Evolutionary conservation across 2,329 filamentous ascomycete species (phyloP).

Genomic region (Apiospora rasikravindrae): DNA sequence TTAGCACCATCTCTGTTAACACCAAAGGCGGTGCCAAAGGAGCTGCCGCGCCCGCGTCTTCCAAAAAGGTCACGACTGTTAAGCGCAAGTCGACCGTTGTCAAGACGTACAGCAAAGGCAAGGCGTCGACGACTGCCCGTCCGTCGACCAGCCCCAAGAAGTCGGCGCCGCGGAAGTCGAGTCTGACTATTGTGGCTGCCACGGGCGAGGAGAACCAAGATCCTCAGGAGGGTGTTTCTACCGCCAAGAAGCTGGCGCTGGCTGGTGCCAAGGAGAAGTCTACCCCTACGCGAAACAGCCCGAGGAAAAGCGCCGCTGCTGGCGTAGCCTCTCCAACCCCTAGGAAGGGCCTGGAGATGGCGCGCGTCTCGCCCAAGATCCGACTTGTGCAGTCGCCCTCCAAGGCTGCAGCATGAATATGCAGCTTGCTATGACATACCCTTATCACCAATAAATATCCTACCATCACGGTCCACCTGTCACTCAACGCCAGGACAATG

Average conservation of each 20-base stretch:
- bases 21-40: conserved; percentile 38
- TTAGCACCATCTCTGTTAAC: conserved; percentile 45
- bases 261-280: conserved; percentile 1
- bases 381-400: conserved; percentile 37
- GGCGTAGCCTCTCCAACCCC: conserved; percentile 25
- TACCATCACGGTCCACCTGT: neutral
- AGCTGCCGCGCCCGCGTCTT: conserved; percentile 24
- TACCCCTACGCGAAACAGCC: conserved; percentile 20
- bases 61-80: conserved; percentile 32
- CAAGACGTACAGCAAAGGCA: conserved; percentile 38
- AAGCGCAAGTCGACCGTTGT: conserved; percentile 34
- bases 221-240: conserved; percentile 18
- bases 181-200: conserved; percentile 33
- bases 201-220: conserved; percentile 21
- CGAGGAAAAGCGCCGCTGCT: conserved; percentile 24
- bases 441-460: neutral
- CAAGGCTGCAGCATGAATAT: neutral
- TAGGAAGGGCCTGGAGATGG: conserved; percentile 34
- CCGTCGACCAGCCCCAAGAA: conserved; percentile 27
- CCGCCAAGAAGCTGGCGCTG: conserved; percentile 21
- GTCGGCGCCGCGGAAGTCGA: conserved; percentile 28
- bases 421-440: neutral
- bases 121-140: neutral
- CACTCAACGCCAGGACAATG: conserved; percentile 1
- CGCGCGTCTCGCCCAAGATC: conserved; percentile 40